Conservation (phyloP, 768 basidiomycete genomes). For the Boletus fagicola region DNA sequence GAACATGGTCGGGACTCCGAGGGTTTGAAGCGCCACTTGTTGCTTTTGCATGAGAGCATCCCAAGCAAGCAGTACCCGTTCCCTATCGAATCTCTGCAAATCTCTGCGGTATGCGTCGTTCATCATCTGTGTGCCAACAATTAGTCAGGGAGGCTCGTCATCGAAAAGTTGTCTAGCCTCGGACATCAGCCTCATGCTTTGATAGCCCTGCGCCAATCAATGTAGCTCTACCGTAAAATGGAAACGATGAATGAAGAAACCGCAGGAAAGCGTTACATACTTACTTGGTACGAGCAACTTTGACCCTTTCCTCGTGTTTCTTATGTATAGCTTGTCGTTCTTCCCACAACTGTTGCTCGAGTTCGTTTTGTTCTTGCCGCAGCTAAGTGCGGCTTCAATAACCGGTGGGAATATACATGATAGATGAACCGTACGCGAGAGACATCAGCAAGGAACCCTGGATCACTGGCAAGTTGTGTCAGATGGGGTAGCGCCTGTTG, state of each 20-base stretch:
- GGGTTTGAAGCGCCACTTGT: slow-evolving; percentile 57
- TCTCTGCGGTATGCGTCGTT: slow-evolving; percentile 63
- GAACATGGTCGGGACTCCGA: slow-evolving; percentile 73
- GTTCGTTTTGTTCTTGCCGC: slow-evolving; percentile 64
- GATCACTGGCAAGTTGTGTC: slow-evolving; percentile 57
- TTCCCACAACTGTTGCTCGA: slow-evolving; percentile 68
- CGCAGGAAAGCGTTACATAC: slow-evolving; percentile 20
- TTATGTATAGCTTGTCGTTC: slow-evolving; percentile 60
- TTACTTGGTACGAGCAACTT: slow-evolving; percentile 65
- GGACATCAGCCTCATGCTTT: slow-evolving; percentile 55
- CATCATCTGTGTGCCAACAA: slow-evolving; percentile 53
- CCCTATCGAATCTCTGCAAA: slow-evolving; percentile 63
- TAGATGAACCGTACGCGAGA: slow-evolving; percentile 44
- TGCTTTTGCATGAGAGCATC: slow-evolving; percentile 71
- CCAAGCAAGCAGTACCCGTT: slow-evolving; percentile 72
- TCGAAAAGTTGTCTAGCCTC: slow-evolving; percentile 12
- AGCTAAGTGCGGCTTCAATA: slow-evolving; percentile 43
- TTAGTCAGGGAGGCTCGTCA: slow-evolving; percentile 12
- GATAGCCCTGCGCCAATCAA: slow-evolving; percentile 66
- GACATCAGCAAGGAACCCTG: slow-evolving; percentile 48
- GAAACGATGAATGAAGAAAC: slow-evolving; percentile 2
- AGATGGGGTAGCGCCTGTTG: slow-evolving; percentile 68
- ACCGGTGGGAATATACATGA: not conserved
- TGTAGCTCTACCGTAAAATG: slow-evolving; percentile 47
- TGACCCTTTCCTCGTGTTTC: slow-evolving; percentile 71